These are phyloP conservation scores for Pichia paraexigua DNA, from an alignment of 805 yeast genomes.

Conservation along the genomic window DNA sequence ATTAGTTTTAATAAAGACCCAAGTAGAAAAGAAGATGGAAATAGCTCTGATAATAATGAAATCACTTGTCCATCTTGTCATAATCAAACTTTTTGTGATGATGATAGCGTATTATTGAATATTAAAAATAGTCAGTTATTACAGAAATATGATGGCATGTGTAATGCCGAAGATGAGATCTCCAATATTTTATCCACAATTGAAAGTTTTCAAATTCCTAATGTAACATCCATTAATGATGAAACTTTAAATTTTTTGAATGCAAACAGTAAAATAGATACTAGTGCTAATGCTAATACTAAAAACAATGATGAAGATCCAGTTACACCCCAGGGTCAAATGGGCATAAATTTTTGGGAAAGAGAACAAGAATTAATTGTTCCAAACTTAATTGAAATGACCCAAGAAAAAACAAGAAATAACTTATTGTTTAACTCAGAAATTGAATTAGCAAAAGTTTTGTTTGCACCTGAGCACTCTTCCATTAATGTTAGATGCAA, in stretches of 20 bases:
- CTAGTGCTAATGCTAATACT: not conserved
- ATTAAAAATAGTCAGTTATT: not conserved
- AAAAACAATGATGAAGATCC: constrained; percentile 7
- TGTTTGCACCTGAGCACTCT: constrained; percentile 21
- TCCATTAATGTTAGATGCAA: constrained; percentile 12
- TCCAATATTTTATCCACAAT: not conserved
- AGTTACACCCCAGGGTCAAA: constrained; percentile 20
- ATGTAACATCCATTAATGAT: not conserved
- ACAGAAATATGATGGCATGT: not conserved
- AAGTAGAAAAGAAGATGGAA: not conserved
- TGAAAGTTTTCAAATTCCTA: not conserved
- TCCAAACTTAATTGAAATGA: not conserved
- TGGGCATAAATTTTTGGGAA: constrained; percentile 17
- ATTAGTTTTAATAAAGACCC: not conserved
- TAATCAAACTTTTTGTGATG: not conserved
- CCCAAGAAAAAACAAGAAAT: not conserved
- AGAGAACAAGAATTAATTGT: not conserved
- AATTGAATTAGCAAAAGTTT: constrained; percentile 15
- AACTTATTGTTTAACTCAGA: not conserved
- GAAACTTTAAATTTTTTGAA: not conserved
- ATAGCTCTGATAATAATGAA: not conserved
- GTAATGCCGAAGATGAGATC: not conserved
- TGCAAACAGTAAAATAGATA: not conserved
- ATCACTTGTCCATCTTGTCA: constrained; percentile 12
- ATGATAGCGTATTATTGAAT: not conserved